Percentiles rank a stretch among this genome's conserved stretches.
Evolutionary conservation across 148 eudicot species (phyloP).

Genomic region (Cornus florida): DNA sequence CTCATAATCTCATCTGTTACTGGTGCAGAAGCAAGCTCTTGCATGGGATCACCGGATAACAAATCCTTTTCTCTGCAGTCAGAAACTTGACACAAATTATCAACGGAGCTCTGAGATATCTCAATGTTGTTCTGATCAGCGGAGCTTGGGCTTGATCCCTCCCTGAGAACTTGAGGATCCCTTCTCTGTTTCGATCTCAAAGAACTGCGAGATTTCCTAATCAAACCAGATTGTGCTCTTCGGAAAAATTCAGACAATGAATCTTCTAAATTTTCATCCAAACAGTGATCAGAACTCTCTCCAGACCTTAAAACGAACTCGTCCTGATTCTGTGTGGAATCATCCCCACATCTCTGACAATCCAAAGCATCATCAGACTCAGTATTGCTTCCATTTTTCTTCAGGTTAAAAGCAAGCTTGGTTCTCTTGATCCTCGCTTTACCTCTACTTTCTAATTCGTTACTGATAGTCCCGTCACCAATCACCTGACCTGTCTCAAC

Average conservation of each 20-base stretch:
- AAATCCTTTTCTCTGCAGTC: slow-evolving; percentile 2
- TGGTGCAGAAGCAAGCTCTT: slow-evolving; percentile 18
- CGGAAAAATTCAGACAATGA: slow-evolving; percentile 61
- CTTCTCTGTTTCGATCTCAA: slow-evolving; percentile 35
- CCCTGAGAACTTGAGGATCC: slow-evolving; percentile 27
- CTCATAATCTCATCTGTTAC: slow-evolving; percentile 10
- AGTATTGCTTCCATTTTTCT: slow-evolving; percentile 12
- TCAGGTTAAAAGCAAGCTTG: slow-evolving; percentile 29
- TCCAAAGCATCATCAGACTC: slow-evolving; percentile 15
- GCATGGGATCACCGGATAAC: slow-evolving; percentile 9
- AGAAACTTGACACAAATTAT: slow-evolving; percentile 18
- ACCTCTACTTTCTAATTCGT: slow-evolving; percentile 18
- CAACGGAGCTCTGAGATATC: slow-evolving; percentile 25
- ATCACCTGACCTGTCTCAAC: slow-evolving; percentile 11
- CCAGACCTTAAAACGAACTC: slow-evolving; percentile 13
- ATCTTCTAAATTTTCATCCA: slow-evolving; percentile 52
- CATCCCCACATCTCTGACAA: slow-evolving; percentile 17
- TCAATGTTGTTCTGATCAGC: slow-evolving; percentile 15
- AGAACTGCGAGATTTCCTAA: slow-evolving; percentile 38
- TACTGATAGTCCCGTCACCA: slow-evolving; percentile 15
- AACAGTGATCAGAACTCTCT: slow-evolving; percentile 4
- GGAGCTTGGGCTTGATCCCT: slow-evolving; percentile 25
- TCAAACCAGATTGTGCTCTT: slow-evolving; percentile 58
- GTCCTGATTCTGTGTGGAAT: slow-evolving; percentile 27
- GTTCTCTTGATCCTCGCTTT: slow-evolving; percentile 30